Percentiles rank a stretch among this genome's conserved stretches.
Evolutionary conservation across 163 green algal genomes (phyloP).

Genomic region (Volvox carteri): DNA sequence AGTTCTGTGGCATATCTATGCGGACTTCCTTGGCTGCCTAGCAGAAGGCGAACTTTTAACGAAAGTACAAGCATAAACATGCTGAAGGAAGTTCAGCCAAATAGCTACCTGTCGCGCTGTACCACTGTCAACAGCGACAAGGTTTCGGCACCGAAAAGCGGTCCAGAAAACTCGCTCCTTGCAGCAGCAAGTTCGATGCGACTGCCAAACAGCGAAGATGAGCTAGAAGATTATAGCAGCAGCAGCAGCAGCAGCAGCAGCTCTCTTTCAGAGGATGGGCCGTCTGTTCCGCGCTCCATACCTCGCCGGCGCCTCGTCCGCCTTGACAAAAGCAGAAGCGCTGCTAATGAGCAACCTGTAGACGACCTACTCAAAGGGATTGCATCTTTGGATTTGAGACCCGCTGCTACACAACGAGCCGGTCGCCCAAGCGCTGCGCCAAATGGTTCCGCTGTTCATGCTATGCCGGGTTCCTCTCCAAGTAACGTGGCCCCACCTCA

Average conservation of each 20-base stretch:
- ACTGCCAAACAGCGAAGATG: slow-evolving; percentile 20
- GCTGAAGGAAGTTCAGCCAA: not conserved
- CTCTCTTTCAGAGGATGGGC: not conserved
- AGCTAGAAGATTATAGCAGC: slow-evolving; percentile 34
- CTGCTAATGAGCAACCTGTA: not conserved
- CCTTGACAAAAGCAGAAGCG: not conserved
- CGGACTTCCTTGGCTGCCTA: too few relatives aligned
- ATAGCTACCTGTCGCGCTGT: not conserved
- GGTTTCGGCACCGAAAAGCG: not conserved
- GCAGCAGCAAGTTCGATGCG: not conserved
- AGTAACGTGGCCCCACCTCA: too few relatives aligned
- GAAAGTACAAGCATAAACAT: too few relatives aligned
- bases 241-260: slow-evolving; percentile 5
- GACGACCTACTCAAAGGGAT: not conserved
- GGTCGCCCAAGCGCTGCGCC: not conserved
- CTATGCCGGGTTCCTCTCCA: too few relatives aligned
- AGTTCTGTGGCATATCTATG: too few relatives aligned
- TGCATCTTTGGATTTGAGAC: not conserved
- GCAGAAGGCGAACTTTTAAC: too few relatives aligned
- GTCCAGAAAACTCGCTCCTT: not conserved
- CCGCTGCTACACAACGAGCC: not conserved
- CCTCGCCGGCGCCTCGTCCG: not conserved
- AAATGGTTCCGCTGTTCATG: not conserved
- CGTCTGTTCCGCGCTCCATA: not conserved
- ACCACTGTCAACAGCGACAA: not conserved